Evolutionary conservation across 2,329 filamentous ascomycete species (phyloP).

Genomic region (Metarhizium guizhouense): DNA sequence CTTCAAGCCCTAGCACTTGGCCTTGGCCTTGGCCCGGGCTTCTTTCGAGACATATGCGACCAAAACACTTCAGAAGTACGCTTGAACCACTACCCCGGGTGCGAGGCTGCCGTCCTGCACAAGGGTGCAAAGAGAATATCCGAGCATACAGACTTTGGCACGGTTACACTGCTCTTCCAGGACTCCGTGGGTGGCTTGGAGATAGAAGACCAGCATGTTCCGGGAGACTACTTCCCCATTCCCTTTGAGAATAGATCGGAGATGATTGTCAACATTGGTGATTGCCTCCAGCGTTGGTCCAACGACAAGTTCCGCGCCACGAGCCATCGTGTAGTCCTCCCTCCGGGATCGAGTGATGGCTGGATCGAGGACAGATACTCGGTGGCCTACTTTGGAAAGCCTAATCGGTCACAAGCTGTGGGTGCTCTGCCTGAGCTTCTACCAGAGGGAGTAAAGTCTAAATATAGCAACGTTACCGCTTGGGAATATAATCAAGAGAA

Average conservation of each 20-base stretch:
- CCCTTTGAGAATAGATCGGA: slow-evolving; percentile 15
- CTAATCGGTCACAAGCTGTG: neutral
- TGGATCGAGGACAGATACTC: slow-evolving; percentile 19
- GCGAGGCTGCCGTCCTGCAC: slow-evolving; percentile 18
- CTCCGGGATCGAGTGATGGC: slow-evolving; percentile 9
- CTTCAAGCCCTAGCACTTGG: slow-evolving; percentile 72
- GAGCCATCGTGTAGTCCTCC: slow-evolving; percentile 23
- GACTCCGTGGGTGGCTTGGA: slow-evolving; percentile 20
- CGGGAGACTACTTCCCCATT: slow-evolving; percentile 16
- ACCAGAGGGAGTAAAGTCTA: neutral
- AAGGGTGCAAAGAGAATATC: slow-evolving; percentile 20
- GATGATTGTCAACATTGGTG: slow-evolving; percentile 30
- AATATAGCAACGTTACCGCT: neutral
- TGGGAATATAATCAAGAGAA: neutral
- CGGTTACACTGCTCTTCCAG: slow-evolving; percentile 22
- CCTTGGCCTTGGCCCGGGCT: slow-evolving; percentile 55
- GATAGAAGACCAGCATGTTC: slow-evolving; percentile 17
- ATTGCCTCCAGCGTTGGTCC: slow-evolving; percentile 29
- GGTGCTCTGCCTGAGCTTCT: neutral
- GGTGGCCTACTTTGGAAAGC: slow-evolving; percentile 15
- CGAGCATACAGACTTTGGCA: slow-evolving; percentile 25
- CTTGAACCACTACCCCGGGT: slow-evolving; percentile 43
- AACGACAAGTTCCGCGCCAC: slow-evolving; percentile 24
- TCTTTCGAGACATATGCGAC: slow-evolving; percentile 57
- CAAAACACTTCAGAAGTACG: slow-evolving; percentile 51